Percentiles rank a stretch among this genome's conserved stretches.
phyloP scores from a whole-genome alignment of 2,329 filamentous ascomycete genomes.

The Epicoccum sorghinum region DNA sequence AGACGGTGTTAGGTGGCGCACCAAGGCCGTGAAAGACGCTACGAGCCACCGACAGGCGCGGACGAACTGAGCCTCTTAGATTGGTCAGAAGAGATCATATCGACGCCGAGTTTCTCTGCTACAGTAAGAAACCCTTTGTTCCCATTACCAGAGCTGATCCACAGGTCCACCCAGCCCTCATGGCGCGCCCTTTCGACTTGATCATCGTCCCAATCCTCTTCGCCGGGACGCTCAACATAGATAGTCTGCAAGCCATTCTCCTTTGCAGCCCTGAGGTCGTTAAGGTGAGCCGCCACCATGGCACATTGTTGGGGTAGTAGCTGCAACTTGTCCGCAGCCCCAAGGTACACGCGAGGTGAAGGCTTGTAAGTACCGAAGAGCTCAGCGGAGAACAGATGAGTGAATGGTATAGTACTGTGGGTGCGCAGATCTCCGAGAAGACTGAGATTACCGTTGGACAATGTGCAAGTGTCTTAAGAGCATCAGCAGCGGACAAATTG shows the following conservation, averaged over 20 bases:
- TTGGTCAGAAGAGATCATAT: conserved; percentile 9
- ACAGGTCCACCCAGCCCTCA: conserved; percentile 66
- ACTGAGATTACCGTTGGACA: conserved; percentile 75
- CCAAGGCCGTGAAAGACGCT: not conserved
- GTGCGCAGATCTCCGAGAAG: conserved; percentile 70
- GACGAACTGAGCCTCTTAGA: conserved; percentile 24
- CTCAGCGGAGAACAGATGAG: conserved; percentile 68
- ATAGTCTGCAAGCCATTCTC: conserved; percentile 70
- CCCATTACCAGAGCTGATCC: conserved; percentile 51
- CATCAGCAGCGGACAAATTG: not conserved
- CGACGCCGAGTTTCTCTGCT: conserved; percentile 49
- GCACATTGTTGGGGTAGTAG: conserved; percentile 67
- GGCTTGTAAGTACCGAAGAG: conserved; percentile 80
- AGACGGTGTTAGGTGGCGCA: not conserved
- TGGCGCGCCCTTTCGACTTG: conserved; percentile 59
- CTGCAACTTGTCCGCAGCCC: conserved; percentile 66
- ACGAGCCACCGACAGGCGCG: conserved; percentile 14
- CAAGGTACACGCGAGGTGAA: conserved; percentile 68
- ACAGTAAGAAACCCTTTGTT: conserved; percentile 58
- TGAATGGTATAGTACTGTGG: conserved; percentile 67
- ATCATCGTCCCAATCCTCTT: conserved; percentile 67
- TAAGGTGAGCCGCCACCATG: conserved; percentile 78
- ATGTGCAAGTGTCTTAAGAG: conserved; percentile 60
- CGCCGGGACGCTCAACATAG: conserved; percentile 71
- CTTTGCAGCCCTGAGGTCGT: conserved; percentile 71